phyloP scores from a whole-genome alignment of 2,329 filamentous ascomycete species.

The Colletotrichum neosansevieriae region DNA sequence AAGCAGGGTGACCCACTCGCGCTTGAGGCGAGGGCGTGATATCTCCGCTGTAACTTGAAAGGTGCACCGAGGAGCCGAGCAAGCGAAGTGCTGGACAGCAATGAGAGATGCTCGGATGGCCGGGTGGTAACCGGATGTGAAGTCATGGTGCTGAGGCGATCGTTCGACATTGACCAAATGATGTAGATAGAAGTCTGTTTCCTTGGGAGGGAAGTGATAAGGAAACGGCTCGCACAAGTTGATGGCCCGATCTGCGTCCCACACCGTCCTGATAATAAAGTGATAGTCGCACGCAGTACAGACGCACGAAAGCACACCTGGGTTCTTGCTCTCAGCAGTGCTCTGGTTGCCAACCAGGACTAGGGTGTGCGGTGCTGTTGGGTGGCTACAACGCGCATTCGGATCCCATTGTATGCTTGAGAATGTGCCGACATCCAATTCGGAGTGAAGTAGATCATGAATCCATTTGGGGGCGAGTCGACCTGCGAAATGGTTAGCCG shows the following conservation, averaged over 20 bases:
- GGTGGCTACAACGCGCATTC: conserved; percentile 48
- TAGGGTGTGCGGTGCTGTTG: conserved; percentile 48
- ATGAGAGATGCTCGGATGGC: conserved; percentile 48
- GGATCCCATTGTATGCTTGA: conserved; percentile 48
- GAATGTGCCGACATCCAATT: conserved; percentile 47
- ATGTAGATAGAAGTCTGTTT: conserved; percentile 33
- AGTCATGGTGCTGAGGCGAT: background rate
- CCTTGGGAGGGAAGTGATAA: conserved; percentile 22
- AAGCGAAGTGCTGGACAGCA: conserved; percentile 45
- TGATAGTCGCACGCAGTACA: conserved; percentile 57
- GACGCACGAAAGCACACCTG: conserved; percentile 51
- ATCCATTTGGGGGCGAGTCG: conserved; percentile 56
- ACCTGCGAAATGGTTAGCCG: conserved; percentile 30
- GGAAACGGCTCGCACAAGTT: conserved; percentile 46
- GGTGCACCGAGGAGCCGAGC: conserved; percentile 56
- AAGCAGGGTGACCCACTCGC: conserved; percentile 57
- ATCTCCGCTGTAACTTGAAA: conserved; percentile 61
- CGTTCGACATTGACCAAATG: conserved; percentile 30
- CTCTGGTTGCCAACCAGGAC: conserved; percentile 52
- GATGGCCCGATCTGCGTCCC: conserved; percentile 46
- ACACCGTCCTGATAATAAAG: conserved; percentile 54
- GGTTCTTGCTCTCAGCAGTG: conserved; percentile 44
- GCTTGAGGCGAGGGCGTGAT: conserved; percentile 60
- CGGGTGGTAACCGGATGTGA: conserved; percentile 22
- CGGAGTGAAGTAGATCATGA: conserved; percentile 54